Evolutionary conservation across 257 asterid species (phyloP).

Genomic region (Penstemon barbatus): DNA sequence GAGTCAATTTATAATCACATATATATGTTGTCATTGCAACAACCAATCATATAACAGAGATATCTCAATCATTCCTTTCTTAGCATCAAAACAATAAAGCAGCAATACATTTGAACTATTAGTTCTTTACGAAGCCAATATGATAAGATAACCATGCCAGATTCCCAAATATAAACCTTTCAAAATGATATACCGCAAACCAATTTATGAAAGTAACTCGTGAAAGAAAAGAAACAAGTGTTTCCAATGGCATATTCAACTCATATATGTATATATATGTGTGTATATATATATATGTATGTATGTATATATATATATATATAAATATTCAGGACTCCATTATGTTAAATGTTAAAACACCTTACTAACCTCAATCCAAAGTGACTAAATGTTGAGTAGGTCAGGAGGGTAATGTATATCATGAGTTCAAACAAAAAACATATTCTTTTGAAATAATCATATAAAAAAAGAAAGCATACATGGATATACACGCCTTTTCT

Average conservation of each 20-base stretch:
- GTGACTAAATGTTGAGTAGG: not conserved
- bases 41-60: not conserved
- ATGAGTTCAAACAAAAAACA: not conserved
- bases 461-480: no score
- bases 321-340: no score
- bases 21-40: not conserved
- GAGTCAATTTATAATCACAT: not conserved
- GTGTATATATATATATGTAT: no score
- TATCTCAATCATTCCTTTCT: not conserved
- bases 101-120: slow-evolving; percentile 2
- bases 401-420: not conserved
- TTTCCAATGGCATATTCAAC: not conserved
- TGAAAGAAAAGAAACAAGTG: not conserved
- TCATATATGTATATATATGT: no score
- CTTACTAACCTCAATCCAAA: not conserved
- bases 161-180: not conserved
- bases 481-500: no score
- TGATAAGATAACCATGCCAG: no score
- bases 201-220: not conserved
- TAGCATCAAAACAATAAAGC: slow-evolving; percentile 16
- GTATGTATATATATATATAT: no score
- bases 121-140: not conserved
- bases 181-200: not conserved
- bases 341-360: no score
- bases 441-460: no score